Percentiles rank a stretch among this genome's conserved stretches.
Conservation (phyloP, 345 rosid species). For the Pistacia atlantica region DNA sequence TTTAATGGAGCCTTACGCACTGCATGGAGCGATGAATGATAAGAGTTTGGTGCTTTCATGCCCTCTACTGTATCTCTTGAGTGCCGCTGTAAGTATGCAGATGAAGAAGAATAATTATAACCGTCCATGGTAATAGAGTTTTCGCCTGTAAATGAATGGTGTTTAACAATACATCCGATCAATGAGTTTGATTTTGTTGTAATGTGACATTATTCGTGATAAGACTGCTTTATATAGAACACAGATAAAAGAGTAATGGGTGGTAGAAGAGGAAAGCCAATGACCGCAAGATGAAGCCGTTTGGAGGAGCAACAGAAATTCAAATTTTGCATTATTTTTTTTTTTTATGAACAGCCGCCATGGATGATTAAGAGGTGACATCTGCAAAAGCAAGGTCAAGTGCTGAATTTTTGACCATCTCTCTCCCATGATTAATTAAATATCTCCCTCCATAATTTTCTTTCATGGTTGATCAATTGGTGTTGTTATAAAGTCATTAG, state of each 20-base stretch:
- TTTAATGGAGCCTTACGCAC: slow-evolving; percentile 54
- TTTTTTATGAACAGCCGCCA: slow-evolving; percentile 26
- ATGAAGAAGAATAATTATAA: slow-evolving; percentile 34
- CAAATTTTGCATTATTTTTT: not conserved
- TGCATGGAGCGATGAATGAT: slow-evolving; percentile 51
- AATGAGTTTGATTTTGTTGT: not conserved
- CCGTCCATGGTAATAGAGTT: slow-evolving; percentile 27
- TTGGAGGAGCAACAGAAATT: not conserved
- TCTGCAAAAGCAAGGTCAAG: slow-evolving; percentile 3
- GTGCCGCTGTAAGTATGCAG: slow-evolving; percentile 13
- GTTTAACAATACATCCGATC: not conserved
- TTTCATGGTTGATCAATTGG: not conserved
- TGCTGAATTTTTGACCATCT: slow-evolving; percentile 32
- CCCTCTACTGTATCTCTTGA: slow-evolving; percentile 20
- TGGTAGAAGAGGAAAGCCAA: not conserved
- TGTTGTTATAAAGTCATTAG: not conserved
- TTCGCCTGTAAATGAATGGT: too few relatives aligned
- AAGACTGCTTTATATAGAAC: slow-evolving; percentile 7
- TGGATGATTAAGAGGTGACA: slow-evolving; percentile 18
- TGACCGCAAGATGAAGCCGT: not conserved
- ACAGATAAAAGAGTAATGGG: not conserved
- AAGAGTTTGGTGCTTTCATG: slow-evolving; percentile 21
- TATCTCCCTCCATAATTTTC: not conserved
- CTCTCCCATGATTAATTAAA: not conserved
- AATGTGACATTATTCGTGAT: not conserved